phyloP scores from a whole-genome alignment of 2,329 filamentous ascomycete genomes.

The Venturia oleaginea region DNA sequence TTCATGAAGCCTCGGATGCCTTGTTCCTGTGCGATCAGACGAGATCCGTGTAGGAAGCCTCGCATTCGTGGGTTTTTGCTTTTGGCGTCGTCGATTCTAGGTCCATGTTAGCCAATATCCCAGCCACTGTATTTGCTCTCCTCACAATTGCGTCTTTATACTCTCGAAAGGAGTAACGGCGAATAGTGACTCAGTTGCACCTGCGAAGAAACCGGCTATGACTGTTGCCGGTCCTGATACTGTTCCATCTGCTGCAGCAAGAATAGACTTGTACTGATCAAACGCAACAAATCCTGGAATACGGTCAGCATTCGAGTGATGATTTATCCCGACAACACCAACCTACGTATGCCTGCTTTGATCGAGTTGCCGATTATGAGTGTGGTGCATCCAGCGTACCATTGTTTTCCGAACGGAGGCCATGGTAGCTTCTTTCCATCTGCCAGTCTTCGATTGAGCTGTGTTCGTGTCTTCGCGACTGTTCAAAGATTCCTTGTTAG shows the following conservation, averaged over 20 bases:
- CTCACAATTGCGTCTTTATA: slow-evolving; percentile 83
- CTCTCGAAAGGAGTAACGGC: slow-evolving; percentile 96
- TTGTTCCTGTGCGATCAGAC: slow-evolving; percentile 78
- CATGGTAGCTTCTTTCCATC: slow-evolving; percentile 83
- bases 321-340: background rate
- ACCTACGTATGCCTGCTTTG: slow-evolving; percentile 87
- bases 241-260: slow-evolving; percentile 76
- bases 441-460: slow-evolving; percentile 77
- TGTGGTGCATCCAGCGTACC: slow-evolving; percentile 97
- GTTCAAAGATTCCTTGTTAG: slow-evolving; percentile 11
- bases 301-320: background rate
- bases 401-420: slow-evolving; percentile 86
- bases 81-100: slow-evolving; percentile 89
- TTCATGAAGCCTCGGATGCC: slow-evolving; percentile 92
- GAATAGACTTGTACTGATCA: slow-evolving; percentile 79
- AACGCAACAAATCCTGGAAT: slow-evolving; percentile 78
- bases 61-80: slow-evolving; percentile 73
- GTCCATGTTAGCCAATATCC: background rate
- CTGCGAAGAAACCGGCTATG: slow-evolving; percentile 86
- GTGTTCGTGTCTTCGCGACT: slow-evolving; percentile 91
- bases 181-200: slow-evolving; percentile 84
- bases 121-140: background rate
- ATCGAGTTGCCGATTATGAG: slow-evolving; percentile 93
- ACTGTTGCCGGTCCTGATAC: slow-evolving; percentile 87
- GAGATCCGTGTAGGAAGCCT: slow-evolving; percentile 84